phyloP scores from a whole-genome alignment of 331 rosid species.

The Pyracantha coccinea region DNA sequence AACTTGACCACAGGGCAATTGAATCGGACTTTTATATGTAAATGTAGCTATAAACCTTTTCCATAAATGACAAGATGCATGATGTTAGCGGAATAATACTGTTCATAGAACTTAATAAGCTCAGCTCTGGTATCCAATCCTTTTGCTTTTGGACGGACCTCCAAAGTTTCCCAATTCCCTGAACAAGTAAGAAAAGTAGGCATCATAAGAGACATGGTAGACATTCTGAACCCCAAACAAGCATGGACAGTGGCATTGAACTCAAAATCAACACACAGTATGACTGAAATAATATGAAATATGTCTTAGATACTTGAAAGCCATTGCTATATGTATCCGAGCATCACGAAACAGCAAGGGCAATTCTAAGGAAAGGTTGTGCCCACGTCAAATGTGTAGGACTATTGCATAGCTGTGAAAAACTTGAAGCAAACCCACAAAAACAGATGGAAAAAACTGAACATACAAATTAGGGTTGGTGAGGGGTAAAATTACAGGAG shows the following conservation, averaged over 20 bases:
- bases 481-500: background rate
- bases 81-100: constrained; percentile 78
- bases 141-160: constrained; percentile 73
- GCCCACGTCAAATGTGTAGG: background rate
- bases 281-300: background rate
- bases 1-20: background rate
- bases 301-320: background rate
- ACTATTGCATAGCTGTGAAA: background rate
- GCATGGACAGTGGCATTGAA: background rate
- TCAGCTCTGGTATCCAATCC: constrained; percentile 82
- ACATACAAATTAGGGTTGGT: background rate
- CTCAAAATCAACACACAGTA: background rate
- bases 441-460: background rate
- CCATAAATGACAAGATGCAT: constrained; percentile 81
- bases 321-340: background rate
- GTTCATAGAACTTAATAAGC: constrained; percentile 71
- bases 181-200: constrained; percentile 3
- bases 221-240: background rate
- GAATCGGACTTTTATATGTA: background rate
- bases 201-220: constrained; percentile 8
- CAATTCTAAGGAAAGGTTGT: background rate
- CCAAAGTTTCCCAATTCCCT: constrained; percentile 98
- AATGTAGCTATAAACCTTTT: constrained; percentile 43
- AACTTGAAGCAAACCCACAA: background rate
- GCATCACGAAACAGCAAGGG: background rate